A percentile compares a stretch with the other conserved stretches of the same genome.
Evolutionary conservation across 2,329 filamentous ascomycete genomes (phyloP).

Genomic region (Aquanectria penicillioides): DNA sequence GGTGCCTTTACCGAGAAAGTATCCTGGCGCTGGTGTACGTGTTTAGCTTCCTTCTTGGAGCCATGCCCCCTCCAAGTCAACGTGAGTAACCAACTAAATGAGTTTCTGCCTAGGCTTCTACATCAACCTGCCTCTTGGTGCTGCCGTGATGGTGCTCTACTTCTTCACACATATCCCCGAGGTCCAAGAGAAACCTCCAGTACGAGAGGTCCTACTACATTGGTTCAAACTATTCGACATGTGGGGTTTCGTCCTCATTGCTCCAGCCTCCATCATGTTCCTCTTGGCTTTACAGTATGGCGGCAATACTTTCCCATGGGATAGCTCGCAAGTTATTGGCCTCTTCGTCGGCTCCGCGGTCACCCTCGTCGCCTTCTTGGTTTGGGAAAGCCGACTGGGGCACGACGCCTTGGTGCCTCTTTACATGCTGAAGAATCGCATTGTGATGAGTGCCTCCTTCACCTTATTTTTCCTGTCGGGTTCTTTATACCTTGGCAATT

Average conservation of each 20-base stretch:
- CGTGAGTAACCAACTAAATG: not conserved
- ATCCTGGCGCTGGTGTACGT: slow-evolving; percentile 64
- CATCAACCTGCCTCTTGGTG: slow-evolving; percentile 60
- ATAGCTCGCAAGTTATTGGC: slow-evolving; percentile 47
- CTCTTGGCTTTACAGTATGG: slow-evolving; percentile 55
- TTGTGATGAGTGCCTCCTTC: slow-evolving; percentile 19
- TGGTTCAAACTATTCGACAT: slow-evolving; percentile 32
- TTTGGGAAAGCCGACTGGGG: slow-evolving; percentile 49
- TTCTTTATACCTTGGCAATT: not conserved
- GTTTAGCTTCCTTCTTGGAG: no score
- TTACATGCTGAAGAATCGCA: slow-evolving; percentile 17
- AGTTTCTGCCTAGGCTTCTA: slow-evolving; percentile 57
- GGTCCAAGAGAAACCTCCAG: not conserved
- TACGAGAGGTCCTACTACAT: not conserved
- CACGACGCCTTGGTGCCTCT: slow-evolving; percentile 51
- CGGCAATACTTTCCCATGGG: slow-evolving; percentile 51
- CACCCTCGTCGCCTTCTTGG: slow-evolving; percentile 38
- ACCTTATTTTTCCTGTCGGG: slow-evolving; percentile 20
- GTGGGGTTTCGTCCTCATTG: slow-evolving; percentile 41
- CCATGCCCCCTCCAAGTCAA: no score
- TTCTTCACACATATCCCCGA: not conserved
- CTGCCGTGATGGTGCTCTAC: not conserved
- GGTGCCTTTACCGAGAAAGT: slow-evolving; percentile 67
- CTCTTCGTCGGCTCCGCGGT: slow-evolving; percentile 47
- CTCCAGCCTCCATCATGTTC: slow-evolving; percentile 51